Evolutionary conservation across 805 yeast species (phyloP).

Genomic region (Saccharomycopsis selenospora): DNA sequence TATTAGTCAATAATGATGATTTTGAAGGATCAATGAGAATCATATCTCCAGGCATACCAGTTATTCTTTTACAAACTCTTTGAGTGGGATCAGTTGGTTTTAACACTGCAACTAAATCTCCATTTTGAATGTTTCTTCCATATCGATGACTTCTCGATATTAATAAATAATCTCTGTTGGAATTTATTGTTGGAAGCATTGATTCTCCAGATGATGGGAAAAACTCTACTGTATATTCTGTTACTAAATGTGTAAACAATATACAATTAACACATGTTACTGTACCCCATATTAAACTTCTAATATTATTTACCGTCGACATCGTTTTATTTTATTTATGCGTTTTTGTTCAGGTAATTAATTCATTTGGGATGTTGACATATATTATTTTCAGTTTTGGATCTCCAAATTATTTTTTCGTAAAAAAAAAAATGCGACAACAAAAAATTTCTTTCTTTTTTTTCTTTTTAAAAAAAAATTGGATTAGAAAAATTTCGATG

Average conservation of each 20-base stretch:
- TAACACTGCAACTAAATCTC: conserved; percentile 80
- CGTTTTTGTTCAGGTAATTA: too few species aligned
- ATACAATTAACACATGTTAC: background rate
- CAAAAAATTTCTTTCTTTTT: too few species aligned
- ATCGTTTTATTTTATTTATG: too few species aligned
- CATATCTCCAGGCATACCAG: conserved; percentile 94
- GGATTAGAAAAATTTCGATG: too few species aligned
- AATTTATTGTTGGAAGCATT: conserved; percentile 85
- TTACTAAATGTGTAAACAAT: conserved; percentile 49
- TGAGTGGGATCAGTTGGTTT: conserved; percentile 87
- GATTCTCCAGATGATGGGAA: conserved; percentile 87
- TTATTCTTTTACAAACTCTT: conserved; percentile 84
- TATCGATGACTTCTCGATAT: conserved; percentile 55
- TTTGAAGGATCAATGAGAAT: conserved; percentile 75
- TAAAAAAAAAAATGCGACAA: too few species aligned
- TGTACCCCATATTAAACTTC: background rate
- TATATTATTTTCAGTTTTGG: too few species aligned
- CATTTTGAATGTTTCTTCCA: conserved; percentile 64
- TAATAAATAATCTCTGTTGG: conserved; percentile 70
- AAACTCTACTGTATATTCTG: conserved; percentile 61
- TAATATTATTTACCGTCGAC: background rate
- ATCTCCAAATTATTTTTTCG: too few species aligned
- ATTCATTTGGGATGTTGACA: too few species aligned
- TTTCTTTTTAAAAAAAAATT: too few species aligned
- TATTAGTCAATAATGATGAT: conserved; percentile 36